These are phyloP conservation scores for Daedaleopsis nitida DNA, from an alignment of 768 basidiomycete species.

Conservation along the genomic window DNA sequence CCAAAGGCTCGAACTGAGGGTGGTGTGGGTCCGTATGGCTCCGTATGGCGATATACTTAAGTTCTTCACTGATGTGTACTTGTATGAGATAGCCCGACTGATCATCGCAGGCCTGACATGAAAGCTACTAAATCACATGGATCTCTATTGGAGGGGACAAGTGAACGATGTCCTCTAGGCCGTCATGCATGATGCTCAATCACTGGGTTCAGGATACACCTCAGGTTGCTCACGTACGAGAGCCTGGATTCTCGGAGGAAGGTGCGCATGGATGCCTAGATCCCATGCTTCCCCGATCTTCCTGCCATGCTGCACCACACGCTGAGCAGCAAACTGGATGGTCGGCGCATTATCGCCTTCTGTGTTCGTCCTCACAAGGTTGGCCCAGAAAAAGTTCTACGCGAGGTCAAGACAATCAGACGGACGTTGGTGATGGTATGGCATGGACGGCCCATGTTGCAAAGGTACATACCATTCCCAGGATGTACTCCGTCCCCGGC, in stretches of 20 bases:
- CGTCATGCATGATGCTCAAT: neutral
- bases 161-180: constrained; percentile 7
- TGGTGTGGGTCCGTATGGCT: too few species aligned
- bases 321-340: neutral
- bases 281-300: neutral
- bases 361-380: neutral
- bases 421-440: neutral
- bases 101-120: too few species aligned
- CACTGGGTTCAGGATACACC: neutral
- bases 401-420: neutral
- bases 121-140: too few species aligned
- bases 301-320: neutral
- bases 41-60: too few species aligned
- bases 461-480: neutral
- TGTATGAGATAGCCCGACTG: too few species aligned
- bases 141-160: too few species aligned
- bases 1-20: too few species aligned
- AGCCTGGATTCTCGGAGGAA: neutral
- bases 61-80: too few species aligned
- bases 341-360: neutral
- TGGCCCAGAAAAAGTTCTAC: neutral
- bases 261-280: neutral
- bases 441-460: too few species aligned
- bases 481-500: neutral
- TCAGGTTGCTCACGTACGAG: neutral